Percentiles rank a stretch among this genome's conserved stretches.
phyloP scores from a whole-genome alignment of 495 filamentous ascomycete species.

The Trypethelium eluteriae region DNA sequence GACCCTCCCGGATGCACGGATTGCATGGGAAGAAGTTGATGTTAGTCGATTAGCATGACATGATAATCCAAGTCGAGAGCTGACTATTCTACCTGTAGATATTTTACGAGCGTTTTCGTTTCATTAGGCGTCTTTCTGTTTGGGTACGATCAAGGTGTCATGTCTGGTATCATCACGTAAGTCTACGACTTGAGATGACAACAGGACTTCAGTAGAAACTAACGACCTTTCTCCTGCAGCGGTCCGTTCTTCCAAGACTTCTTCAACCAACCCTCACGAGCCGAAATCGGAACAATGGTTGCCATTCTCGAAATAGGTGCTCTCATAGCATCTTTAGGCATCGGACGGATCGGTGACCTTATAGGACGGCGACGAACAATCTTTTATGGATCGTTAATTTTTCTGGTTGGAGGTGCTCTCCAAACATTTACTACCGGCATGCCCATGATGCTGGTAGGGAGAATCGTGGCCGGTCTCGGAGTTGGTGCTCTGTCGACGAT shows the following conservation, averaged over 20 bases:
- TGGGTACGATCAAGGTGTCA: slow-evolving; percentile 97
- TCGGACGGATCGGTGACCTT: slow-evolving; percentile 84
- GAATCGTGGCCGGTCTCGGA: slow-evolving; percentile 86
- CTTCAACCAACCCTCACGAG: slow-evolving; percentile 76
- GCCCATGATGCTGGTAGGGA: slow-evolving; percentile 84
- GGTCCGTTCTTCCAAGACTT: slow-evolving; percentile 82
- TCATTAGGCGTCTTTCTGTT: slow-evolving; percentile 96
- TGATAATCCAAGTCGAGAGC: neutral
- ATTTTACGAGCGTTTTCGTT: slow-evolving; percentile 97
- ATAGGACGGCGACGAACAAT: slow-evolving; percentile 87
- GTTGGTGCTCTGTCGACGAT: slow-evolving; percentile 94
- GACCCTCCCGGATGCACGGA: slow-evolving; percentile 67
- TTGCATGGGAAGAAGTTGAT: slow-evolving; percentile 91
- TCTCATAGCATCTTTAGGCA: slow-evolving; percentile 79
- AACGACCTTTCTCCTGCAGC: slow-evolving; percentile 38
- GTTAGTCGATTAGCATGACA: slow-evolving; percentile 40
- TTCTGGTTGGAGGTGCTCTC: slow-evolving; percentile 80
- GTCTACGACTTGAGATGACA: slow-evolving; percentile 29
- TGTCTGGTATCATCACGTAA: slow-evolving; percentile 98
- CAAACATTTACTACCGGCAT: slow-evolving; percentile 76
- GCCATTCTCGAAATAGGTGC: slow-evolving; percentile 93
- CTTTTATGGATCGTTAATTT: slow-evolving; percentile 85
- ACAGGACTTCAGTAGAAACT: slow-evolving; percentile 4
- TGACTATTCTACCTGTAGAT: slow-evolving; percentile 45
- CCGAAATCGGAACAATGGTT: slow-evolving; percentile 90